Percentiles rank a stretch among this genome's conserved stretches.
phyloP scores from a whole-genome alignment of 129 eudicot species.

The Calendula officinalis region DNA sequence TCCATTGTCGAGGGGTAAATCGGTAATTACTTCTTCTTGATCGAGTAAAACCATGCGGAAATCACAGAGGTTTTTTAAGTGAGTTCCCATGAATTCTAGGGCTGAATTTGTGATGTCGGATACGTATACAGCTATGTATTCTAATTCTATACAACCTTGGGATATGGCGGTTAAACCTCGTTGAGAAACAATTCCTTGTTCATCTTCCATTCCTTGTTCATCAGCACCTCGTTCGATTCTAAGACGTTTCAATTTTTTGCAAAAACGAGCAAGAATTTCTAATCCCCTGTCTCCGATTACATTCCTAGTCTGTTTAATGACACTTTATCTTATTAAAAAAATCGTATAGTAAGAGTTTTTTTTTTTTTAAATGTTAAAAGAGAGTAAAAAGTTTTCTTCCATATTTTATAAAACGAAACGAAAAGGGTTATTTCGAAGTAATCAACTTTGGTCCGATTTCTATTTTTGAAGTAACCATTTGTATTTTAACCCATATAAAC shows the following conservation, averaged over 20 bases:
- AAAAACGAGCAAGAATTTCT: slow-evolving; percentile 55
- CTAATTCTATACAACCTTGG: slow-evolving; percentile 60
- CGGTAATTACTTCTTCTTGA: slow-evolving; percentile 53
- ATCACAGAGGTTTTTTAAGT: slow-evolving; percentile 60
- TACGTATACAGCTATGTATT: slow-evolving; percentile 75
- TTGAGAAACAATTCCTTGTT: slow-evolving; percentile 72
- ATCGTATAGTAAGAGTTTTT: neutral
- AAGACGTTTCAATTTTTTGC: slow-evolving; percentile 64
- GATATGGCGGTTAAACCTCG: slow-evolving; percentile 68
- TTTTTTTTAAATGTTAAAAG: neutral
- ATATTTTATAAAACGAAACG: too few species aligned
- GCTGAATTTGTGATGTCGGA: slow-evolving; percentile 72
- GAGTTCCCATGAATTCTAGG: slow-evolving; percentile 56
- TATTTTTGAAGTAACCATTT: too few species aligned
- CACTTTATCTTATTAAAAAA: neutral
- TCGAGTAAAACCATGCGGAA: slow-evolving; percentile 77
- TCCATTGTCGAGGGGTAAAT: slow-evolving; percentile 85
- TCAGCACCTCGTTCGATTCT: slow-evolving; percentile 87
- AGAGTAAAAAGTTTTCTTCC: neutral
- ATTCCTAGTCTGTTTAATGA: slow-evolving; percentile 60
- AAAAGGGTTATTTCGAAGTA: too few species aligned
- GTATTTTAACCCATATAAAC: too few species aligned
- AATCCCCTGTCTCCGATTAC: slow-evolving; percentile 76
- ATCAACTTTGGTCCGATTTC: too few species aligned
- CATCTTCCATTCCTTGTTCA: slow-evolving; percentile 75